Evolutionary conservation across 768 basidiomycete species (phyloP).

Genomic region (Boletus edulis): DNA sequence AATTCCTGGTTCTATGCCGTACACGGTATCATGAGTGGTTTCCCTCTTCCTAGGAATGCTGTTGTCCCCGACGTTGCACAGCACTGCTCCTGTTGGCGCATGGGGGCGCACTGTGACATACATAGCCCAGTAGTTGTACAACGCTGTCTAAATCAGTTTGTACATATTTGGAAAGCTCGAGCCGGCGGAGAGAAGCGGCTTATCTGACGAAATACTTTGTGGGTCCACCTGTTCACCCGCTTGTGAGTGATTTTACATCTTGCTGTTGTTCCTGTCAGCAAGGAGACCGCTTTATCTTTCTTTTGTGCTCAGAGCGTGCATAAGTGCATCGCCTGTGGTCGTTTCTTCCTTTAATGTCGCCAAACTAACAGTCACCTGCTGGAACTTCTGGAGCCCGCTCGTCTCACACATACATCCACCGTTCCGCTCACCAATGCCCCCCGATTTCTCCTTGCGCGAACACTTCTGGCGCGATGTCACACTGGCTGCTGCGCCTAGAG

Average conservation of each 20-base stretch:
- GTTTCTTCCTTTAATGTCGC: not conserved
- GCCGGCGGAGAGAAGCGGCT: conserved; percentile 4
- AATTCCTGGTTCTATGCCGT: no score
- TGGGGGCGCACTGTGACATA: not conserved
- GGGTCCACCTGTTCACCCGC: conserved; percentile 15
- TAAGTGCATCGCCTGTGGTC: not conserved
- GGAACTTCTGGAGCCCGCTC: not conserved
- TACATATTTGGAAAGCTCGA: conserved; percentile 21
- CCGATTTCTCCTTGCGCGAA: conserved; percentile 13
- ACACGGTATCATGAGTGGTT: no score
- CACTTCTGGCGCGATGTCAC: conserved; percentile 27
- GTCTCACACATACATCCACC: conserved; percentile 5
- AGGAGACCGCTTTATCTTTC: not conserved
- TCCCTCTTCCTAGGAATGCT: no score
- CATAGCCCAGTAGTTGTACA: conserved; percentile 7
- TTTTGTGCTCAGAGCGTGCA: conserved; percentile 6
- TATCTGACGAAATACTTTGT: conserved; percentile 12
- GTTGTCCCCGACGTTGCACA: not conserved
- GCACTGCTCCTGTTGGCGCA: not conserved
- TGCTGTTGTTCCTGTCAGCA: not conserved
- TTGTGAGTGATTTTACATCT: not conserved
- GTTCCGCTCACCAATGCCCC: conserved; percentile 10
- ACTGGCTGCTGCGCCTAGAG: conserved; percentile 3
- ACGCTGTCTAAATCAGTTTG: not conserved
- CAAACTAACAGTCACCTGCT: not conserved